Conservation (phyloP, 2,329 filamentous ascomycete genomes). For the Fusarium sp. region DNA sequence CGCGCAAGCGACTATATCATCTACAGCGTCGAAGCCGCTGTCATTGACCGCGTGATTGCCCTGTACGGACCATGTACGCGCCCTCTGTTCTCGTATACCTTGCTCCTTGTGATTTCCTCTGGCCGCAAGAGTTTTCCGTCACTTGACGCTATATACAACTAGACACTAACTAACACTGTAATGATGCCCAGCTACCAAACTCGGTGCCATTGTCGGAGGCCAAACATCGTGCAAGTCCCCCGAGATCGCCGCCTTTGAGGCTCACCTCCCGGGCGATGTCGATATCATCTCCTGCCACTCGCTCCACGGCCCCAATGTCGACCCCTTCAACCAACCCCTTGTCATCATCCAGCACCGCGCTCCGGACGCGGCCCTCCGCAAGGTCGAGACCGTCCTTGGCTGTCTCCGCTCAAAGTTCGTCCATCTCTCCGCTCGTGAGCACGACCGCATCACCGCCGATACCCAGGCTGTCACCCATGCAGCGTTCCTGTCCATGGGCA, state of each 20-base stretch:
- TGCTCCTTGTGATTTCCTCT: slow-evolving; percentile 15
- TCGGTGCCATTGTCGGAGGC: slow-evolving; percentile 93
- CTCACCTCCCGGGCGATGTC: slow-evolving; percentile 86
- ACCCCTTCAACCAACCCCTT: slow-evolving; percentile 88
- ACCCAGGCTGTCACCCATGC: slow-evolving; percentile 98
- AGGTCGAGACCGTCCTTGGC: slow-evolving; percentile 83
- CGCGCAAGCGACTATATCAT: slow-evolving; percentile 98
- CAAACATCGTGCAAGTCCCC: slow-evolving; percentile 99
- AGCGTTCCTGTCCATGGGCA: slow-evolving; percentile 96
- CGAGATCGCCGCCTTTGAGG: slow-evolving; percentile 93
- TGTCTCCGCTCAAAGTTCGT: slow-evolving; percentile 90
- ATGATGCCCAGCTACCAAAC: slow-evolving; percentile 79
- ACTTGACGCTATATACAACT: not conserved
- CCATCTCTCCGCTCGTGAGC: slow-evolving; percentile 84
- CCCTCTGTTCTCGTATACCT: slow-evolving; percentile 19
- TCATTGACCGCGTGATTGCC: slow-evolving; percentile 87
- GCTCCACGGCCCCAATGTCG: slow-evolving; percentile 90
- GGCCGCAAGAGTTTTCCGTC: slow-evolving; percentile 2
- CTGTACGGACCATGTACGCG: slow-evolving; percentile 88
- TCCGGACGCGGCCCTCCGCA: slow-evolving; percentile 76
- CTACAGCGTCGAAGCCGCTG: slow-evolving; percentile 96
- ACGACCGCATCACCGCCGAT: slow-evolving; percentile 97
- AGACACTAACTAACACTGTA: slow-evolving; percentile 19
- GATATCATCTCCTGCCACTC: slow-evolving; percentile 97
- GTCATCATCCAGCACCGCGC: slow-evolving; percentile 95